A percentile compares a stretch with the other conserved stretches of the same genome.
Conservation (phyloP, 805 yeast genomes). For the Huiozyma sinensis region DNA sequence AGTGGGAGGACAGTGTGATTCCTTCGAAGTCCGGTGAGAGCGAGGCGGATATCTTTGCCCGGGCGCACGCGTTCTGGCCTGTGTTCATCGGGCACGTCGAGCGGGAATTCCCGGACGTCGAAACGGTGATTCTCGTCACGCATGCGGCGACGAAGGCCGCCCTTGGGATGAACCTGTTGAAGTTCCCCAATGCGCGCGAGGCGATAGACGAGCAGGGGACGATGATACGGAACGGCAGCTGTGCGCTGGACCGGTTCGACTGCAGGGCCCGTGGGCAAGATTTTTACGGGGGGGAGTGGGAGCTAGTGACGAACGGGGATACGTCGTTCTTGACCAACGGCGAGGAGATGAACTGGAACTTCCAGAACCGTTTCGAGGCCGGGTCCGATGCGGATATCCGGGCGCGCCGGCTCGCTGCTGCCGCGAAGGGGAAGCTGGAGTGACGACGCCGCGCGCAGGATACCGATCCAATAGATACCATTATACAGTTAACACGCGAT, state of each 20-base stretch:
- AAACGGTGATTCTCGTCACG: slow-evolving; percentile 58
- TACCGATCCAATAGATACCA: neutral
- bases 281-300: slow-evolving; percentile 40
- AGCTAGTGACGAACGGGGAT: slow-evolving; percentile 56
- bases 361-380: slow-evolving; percentile 67
- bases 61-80: slow-evolving; percentile 48
- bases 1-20: slow-evolving; percentile 43
- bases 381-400: slow-evolving; percentile 82
- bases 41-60: slow-evolving; percentile 50
- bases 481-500: too few species aligned
- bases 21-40: slow-evolving; percentile 70
- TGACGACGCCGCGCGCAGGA: too few species aligned
- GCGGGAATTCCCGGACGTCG: slow-evolving; percentile 44
- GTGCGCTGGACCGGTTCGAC: slow-evolving; percentile 64
- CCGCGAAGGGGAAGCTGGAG: slow-evolving; percentile 4
- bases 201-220: slow-evolving; percentile 37
- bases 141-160: slow-evolving; percentile 95
- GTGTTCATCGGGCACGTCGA: slow-evolving; percentile 51
- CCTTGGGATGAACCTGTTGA: slow-evolving; percentile 66
- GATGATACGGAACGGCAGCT: slow-evolving; percentile 65
- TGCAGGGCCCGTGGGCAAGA: slow-evolving; percentile 8
- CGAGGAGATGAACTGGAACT: slow-evolving; percentile 94
- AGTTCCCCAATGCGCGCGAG: slow-evolving; percentile 43
- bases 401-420: slow-evolving; percentile 30
- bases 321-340: slow-evolving; percentile 63